Base-by-base conservation (phyloP, 2,329 filamentous ascomycete genomes). In the Clonostachys rosea region DNA sequence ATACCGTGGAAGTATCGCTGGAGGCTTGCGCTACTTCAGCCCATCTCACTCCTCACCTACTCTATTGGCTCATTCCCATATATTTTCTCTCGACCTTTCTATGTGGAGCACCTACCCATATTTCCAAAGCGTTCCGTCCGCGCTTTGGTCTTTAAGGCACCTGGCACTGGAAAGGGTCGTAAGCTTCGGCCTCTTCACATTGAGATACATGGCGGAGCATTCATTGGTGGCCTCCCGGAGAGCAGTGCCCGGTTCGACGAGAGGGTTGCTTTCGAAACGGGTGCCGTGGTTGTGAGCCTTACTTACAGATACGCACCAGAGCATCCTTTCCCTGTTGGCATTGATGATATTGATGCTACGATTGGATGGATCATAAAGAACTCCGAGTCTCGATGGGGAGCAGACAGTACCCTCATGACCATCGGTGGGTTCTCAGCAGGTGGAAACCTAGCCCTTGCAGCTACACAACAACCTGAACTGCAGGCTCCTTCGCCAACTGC, bases 231-330 rank as follows among this genome's bases (percentile, higher is more conserved):
- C 17, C 49, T 72, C 3, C 61, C 71, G 2, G 73, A 75, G 44
- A 56, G 62, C 6, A 56, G 64, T 20, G 63, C 61, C 2, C 45
- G 50, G 0, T 70, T 69, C 46, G 65, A 67, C 47, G 48, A 58
- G 3, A 49, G 56, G 5, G 49, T 74, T 2, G 65, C 65, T 2
- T 50, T 57, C 14, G 54, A 62, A 36, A 73, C 70, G 0, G 71
- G 67, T 1, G 70, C 70, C 3, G 64, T 75, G 0, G 70, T 71
- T 14, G 61, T 78, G 8, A 73, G 73, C 48, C 65, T 78, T 5
- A 73, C 75, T 16, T 79, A 79, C 52, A 64, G 76, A 2, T 66
- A 76, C 34, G 75, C 74, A 8, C 76, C 76, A 0, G 75, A 77
- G 48, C 61, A 77, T 51, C 60, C 63, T 20, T 79, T 78, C 48